Conservation (phyloP, 768 basidiomycete species). For the Wakefieldia striispora region DNA sequence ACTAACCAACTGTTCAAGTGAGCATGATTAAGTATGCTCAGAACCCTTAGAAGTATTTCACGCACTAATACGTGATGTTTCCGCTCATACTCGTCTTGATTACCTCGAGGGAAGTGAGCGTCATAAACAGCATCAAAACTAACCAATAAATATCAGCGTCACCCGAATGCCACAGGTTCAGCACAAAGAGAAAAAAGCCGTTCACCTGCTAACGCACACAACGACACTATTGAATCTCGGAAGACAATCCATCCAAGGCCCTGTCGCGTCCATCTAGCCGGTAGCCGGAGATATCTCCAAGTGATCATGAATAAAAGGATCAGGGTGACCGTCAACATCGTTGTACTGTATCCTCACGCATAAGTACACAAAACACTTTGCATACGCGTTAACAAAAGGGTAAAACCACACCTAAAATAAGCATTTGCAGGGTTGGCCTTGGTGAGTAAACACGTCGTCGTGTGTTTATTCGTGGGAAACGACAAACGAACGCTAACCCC, state of each 20-base stretch:
- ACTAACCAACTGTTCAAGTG: constrained; percentile 17
- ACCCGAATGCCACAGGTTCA: too few species aligned
- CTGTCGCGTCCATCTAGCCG: constrained; percentile 3
- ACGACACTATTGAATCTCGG: constrained; percentile 11
- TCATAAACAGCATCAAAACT: constrained; percentile 19
- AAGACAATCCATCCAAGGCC: constrained; percentile 7
- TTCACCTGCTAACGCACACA: constrained; percentile 1
- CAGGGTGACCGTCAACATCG: constrained; percentile 13
- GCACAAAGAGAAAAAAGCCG: neutral
- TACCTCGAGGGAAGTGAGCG: constrained; percentile 9
- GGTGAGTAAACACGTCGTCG: constrained; percentile 14
- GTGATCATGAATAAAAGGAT: constrained; percentile 16
- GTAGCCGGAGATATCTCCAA: constrained; percentile 12
- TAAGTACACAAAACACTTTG: neutral
- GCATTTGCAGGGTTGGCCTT: constrained; percentile 7
- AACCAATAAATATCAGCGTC: neutral
- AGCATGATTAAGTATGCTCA: neutral
- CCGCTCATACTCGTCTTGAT: constrained; percentile 6
- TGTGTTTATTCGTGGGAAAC: constrained; percentile 4
- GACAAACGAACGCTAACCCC: constrained; percentile 8
- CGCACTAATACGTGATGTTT: constrained; percentile 22
- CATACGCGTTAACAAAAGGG: neutral
- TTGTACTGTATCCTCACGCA: constrained; percentile 2
- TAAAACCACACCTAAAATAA: constrained; percentile 16
- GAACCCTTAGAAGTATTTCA: neutral